These are phyloP conservation scores for Boletus reticuloceps DNA, from an alignment of 768 basidiomycete genomes.

Conservation along the genomic window DNA sequence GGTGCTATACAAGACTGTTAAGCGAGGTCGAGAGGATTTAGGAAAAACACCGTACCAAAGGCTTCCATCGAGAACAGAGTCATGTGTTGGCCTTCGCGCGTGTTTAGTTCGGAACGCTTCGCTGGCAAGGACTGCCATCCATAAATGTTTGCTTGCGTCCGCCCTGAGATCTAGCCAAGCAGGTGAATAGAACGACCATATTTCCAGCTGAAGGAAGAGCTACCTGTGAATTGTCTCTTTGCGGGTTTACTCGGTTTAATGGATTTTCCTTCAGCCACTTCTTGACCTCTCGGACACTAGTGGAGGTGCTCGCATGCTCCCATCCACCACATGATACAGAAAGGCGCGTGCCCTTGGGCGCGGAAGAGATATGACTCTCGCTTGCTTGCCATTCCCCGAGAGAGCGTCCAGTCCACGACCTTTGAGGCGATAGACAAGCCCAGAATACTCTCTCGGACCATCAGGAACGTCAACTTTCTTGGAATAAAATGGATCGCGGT, in stretches of 20 bases:
- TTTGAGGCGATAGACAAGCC: too few species aligned
- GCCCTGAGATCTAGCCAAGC: slow-evolving; percentile 57
- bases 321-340: slow-evolving; percentile 53
- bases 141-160: slow-evolving; percentile 72
- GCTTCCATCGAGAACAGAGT: slow-evolving; percentile 79
- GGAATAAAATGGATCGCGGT: slow-evolving; percentile 81
- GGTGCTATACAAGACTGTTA: slow-evolving; percentile 42
- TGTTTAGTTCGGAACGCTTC: slow-evolving; percentile 36
- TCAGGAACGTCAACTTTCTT: slow-evolving; percentile 71
- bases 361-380: slow-evolving; percentile 35
- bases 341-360: background rate
- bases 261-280: slow-evolving; percentile 47
- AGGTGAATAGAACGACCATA: background rate
- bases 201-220: background rate
- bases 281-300: slow-evolving; percentile 52
- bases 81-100: slow-evolving; percentile 71
- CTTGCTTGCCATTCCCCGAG: too few species aligned
- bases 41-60: slow-evolving; percentile 60
- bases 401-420: too few species aligned
- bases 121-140: slow-evolving; percentile 61
- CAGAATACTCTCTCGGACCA: too few species aligned
- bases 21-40: background rate
- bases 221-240: slow-evolving; percentile 54
- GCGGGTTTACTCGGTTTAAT: slow-evolving; percentile 12
- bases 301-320: slow-evolving; percentile 78